Evolutionary conservation across 1,284 basidiomycete species (phyloP).

Genomic region (Leccinum idahoense): DNA sequence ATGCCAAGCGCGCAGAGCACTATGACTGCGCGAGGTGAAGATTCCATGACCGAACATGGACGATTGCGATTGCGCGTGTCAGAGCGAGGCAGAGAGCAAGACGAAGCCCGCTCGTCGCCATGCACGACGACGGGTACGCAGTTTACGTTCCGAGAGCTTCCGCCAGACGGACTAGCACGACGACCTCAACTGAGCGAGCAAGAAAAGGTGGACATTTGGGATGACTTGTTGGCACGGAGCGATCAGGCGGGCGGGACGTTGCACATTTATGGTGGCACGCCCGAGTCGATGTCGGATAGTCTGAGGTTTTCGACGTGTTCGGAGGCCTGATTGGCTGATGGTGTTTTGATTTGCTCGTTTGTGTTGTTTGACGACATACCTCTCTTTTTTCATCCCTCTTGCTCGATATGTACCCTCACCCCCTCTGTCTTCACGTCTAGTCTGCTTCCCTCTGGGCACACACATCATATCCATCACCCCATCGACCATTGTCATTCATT

Average conservation of each 20-base stretch:
- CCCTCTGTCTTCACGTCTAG: neutral
- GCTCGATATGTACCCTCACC: neutral
- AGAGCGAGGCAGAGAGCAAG: neutral
- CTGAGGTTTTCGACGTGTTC: constrained; percentile 35
- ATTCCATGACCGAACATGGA: neutral
- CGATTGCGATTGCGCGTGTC: neutral
- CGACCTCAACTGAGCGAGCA: constrained; percentile 46
- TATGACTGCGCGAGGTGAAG: constrained; percentile 21
- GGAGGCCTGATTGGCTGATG: constrained; percentile 12
- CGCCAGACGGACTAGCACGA: constrained; percentile 20
- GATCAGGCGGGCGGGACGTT: constrained; percentile 65
- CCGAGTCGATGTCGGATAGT: constrained; percentile 40
- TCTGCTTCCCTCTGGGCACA: neutral
- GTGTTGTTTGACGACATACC: neutral
- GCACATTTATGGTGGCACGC: constrained; percentile 39
- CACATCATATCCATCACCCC: neutral
- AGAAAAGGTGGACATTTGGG: constrained; percentile 68
- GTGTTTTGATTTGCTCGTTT: neutral
- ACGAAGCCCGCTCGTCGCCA: neutral
- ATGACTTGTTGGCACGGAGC: constrained; percentile 59
- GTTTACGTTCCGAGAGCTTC: constrained; percentile 48
- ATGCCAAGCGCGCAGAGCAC: constrained; percentile 28
- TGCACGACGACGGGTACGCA: constrained; percentile 21
- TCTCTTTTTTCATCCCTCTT: neutral
- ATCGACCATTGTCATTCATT: neutral